Evolutionary conservation across 2,329 filamentous ascomycete species (phyloP).

Genomic region (Colletotrichum musicola): DNA sequence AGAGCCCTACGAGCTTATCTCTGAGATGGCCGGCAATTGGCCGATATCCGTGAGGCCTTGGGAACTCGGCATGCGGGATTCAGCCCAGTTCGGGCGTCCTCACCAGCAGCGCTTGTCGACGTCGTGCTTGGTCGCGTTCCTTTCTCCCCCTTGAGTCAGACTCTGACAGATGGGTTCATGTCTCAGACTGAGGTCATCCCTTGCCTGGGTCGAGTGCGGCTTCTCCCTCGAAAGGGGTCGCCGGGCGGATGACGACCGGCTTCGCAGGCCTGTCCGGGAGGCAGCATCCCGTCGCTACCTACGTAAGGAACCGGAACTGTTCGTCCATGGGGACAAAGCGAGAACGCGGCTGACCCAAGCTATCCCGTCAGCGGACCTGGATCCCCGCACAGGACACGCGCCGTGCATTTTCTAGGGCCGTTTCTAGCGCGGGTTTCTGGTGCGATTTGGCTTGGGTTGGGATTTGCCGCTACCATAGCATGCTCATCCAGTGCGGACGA

Average conservation of each 20-base stretch:
- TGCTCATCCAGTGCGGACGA: not conserved
- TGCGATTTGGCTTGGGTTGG: conserved; percentile 28
- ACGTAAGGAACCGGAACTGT: not conserved
- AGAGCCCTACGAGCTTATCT: conserved; percentile 5
- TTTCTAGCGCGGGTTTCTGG: conserved; percentile 26
- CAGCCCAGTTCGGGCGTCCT: conserved; percentile 4
- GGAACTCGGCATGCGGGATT: conserved; percentile 4
- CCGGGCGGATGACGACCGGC: conserved; percentile 21
- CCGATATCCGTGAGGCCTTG: not conserved
- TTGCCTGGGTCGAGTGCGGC: conserved; percentile 12
- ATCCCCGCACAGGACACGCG: conserved; percentile 32
- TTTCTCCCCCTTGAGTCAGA: conserved; percentile 3
- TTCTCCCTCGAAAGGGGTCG: conserved; percentile 32
- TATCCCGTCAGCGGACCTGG: conserved; percentile 35
- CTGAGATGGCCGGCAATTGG: conserved; percentile 5
- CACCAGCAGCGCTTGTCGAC: conserved; percentile 25
- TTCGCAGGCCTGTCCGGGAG: too few relatives aligned
- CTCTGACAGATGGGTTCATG: conserved; percentile 4
- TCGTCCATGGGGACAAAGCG: conserved; percentile 35
- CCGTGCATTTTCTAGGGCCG: conserved; percentile 36
- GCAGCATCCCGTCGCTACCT: too few relatives aligned
- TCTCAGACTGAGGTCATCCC: conserved; percentile 23
- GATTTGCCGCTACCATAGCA: not conserved
- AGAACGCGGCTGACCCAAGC: conserved; percentile 9
- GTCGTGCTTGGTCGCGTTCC: not conserved